Conservation (phyloP, 257 asterid genomes). For the Gynochthodes officinalis region DNA sequence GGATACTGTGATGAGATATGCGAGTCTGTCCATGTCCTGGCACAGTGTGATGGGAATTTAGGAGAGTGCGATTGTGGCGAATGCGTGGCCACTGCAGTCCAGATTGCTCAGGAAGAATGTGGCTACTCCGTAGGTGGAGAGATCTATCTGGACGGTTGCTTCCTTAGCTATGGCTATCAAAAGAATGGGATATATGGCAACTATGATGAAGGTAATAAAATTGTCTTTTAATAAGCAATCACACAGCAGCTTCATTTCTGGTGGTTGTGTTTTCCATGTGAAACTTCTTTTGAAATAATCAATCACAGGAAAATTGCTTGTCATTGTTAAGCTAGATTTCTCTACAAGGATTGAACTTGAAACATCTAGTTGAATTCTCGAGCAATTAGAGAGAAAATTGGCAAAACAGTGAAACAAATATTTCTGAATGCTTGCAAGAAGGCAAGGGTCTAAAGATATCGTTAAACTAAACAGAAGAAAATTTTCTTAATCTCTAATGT, state of each 20-base stretch:
- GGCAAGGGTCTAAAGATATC: neutral
- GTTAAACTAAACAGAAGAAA: neutral
- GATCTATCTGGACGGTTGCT: slow-evolving; percentile 56
- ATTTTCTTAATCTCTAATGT: neutral
- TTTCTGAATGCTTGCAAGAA: neutral
- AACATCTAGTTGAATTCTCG: neutral
- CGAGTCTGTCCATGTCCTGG: slow-evolving; percentile 32
- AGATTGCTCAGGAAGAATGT: slow-evolving; percentile 48
- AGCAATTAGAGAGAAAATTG: neutral
- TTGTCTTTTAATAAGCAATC: neutral
- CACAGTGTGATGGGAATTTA: slow-evolving; percentile 55
- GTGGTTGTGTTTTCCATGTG: no score
- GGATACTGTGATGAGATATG: slow-evolving; percentile 49
- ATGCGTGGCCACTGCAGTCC: slow-evolving; percentile 45
- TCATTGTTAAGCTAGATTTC: neutral
- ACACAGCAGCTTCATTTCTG: no score
- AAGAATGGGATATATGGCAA: slow-evolving; percentile 19
- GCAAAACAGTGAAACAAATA: neutral
- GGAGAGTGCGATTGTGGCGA: slow-evolving; percentile 55
- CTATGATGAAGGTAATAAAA: slow-evolving; percentile 33
- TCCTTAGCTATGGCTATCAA: slow-evolving; percentile 34
- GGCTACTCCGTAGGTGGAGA: slow-evolving; percentile 50
- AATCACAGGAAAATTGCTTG: no score
- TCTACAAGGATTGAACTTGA: neutral
- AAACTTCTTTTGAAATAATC: no score